Percentiles rank a stretch among this genome's conserved stretches.
phyloP scores from a whole-genome alignment of 1,284 basidiomycete genomes.

The Termitomyces sp. region DNA sequence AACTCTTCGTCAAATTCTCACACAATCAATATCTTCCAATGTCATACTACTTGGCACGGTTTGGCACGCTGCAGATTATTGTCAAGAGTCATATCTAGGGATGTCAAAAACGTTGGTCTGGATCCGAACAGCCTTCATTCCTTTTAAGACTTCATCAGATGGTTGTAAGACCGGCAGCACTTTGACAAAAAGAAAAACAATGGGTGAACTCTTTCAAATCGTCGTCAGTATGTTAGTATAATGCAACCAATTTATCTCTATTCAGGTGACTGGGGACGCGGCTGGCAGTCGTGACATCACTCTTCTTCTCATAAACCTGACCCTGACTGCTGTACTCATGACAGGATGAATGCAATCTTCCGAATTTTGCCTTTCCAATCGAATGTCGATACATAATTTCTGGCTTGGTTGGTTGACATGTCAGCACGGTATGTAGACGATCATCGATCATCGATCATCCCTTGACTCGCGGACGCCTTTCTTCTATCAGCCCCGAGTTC shows the following conservation, averaged over 20 bases:
- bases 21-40: neutral
- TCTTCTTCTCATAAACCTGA: neutral
- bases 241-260: too few species aligned
- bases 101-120: too few species aligned
- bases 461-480: constrained; percentile 5
- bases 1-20: neutral
- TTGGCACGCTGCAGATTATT: too few species aligned
- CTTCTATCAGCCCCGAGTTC: neutral
- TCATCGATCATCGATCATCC: constrained; percentile 1
- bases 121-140: neutral
- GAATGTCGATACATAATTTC: neutral
- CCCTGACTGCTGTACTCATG: constrained; percentile 3
- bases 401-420: too few species aligned
- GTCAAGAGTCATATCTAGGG: too few species aligned
- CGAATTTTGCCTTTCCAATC: constrained; percentile 4
- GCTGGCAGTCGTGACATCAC: constrained; percentile 4
- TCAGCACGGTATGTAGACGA: constrained; percentile 4
- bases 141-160: too few species aligned
- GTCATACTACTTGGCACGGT: neutral
- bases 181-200: neutral
- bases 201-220: neutral
- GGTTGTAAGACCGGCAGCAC: neutral
- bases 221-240: too few species aligned
- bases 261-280: too few species aligned
- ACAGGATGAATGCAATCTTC: constrained; percentile 13